A percentile compares a stretch with the other conserved stretches of the same genome.
phyloP scores from a whole-genome alignment of 1,139 yeast species.

The Debaryomycetaceae sp. region DNA sequence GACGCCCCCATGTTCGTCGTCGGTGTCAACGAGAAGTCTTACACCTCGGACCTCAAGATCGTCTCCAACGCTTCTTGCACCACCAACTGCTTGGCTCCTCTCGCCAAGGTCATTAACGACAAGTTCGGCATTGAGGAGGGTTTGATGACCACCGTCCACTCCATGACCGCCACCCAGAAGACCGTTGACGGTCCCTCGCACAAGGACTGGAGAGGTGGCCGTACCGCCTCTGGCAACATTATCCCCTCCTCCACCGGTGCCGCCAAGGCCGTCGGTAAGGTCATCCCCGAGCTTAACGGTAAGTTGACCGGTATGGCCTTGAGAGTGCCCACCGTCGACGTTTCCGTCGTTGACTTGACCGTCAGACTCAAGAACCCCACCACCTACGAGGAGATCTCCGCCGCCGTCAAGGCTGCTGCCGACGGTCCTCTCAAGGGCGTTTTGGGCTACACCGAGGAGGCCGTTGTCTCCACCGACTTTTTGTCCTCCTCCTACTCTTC shows the following conservation, averaged over 20 bases:
- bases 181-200: constrained; percentile 87
- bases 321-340: constrained; percentile 84
- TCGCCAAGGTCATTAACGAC: constrained; percentile 76
- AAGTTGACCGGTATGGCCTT: constrained; percentile 83
- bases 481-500: constrained; percentile 69
- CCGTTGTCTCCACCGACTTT: constrained; percentile 80
- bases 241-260: constrained; percentile 90
- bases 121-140: constrained; percentile 76
- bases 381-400: constrained; percentile 66
- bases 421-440: constrained; percentile 65
- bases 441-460: constrained; percentile 77
- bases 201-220: constrained; percentile 95
- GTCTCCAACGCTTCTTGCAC: constrained; percentile 85
- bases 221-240: constrained; percentile 85
- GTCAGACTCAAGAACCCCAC: constrained; percentile 59
- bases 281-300: constrained; percentile 79
- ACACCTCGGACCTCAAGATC: constrained; percentile 60
- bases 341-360: constrained; percentile 68
- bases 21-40: constrained; percentile 70
- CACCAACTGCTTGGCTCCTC: constrained; percentile 85
- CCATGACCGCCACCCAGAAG: constrained; percentile 86
- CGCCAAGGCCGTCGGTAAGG: constrained; percentile 89
- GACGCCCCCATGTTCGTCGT: constrained; percentile 86
- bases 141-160: constrained; percentile 86
- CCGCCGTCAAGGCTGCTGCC: constrained; percentile 59